phyloP scores from a whole-genome alignment of 805 yeast genomes.

The Hanseniaspora osmophila region DNA sequence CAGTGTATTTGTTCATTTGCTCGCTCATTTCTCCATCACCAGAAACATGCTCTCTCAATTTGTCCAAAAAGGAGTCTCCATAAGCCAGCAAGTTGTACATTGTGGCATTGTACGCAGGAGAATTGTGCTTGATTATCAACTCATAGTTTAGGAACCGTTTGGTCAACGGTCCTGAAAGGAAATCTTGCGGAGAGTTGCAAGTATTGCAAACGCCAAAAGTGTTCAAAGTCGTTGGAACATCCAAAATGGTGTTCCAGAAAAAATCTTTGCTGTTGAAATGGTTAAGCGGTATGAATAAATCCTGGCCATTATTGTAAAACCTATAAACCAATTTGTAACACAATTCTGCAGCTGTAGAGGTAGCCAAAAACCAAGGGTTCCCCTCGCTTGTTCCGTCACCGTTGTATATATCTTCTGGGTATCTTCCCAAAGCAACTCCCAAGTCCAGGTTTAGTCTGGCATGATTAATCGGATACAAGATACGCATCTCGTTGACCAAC shows the following conservation, averaged over 20 bases:
- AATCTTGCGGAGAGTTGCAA: too few species aligned
- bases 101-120: slow-evolving; percentile 32
- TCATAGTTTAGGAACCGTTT: slow-evolving; percentile 7
- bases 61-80: slow-evolving; percentile 36
- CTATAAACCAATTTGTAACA: slow-evolving; percentile 41
- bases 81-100: slow-evolving; percentile 34
- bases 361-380: slow-evolving; percentile 85
- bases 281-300: slow-evolving; percentile 27
- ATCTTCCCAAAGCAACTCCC: slow-evolving; percentile 70
- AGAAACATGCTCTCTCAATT: slow-evolving; percentile 5
- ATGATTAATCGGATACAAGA: slow-evolving; percentile 66
- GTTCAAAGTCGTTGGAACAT: slow-evolving; percentile 4
- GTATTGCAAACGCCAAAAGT: too few species aligned
- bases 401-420: slow-evolving; percentile 84
- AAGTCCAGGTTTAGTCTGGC: slow-evolving; percentile 24
- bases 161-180: too few species aligned
- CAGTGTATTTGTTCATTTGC: slow-evolving; percentile 69
- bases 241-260: slow-evolving; percentile 17
- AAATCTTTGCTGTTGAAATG: slow-evolving; percentile 9
- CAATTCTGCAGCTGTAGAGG: slow-evolving; percentile 54
- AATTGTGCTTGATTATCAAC: slow-evolving; percentile 17
- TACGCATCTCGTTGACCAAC: slow-evolving; percentile 53
- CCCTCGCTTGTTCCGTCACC: slow-evolving; percentile 64
- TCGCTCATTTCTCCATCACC: slow-evolving; percentile 65
- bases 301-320: slow-evolving; percentile 25